Percentiles rank a stretch among this genome's conserved stretches.
phyloP scores from a whole-genome alignment of 2,329 filamentous ascomycete species.

The Sordariomycetes sp. region DNA sequence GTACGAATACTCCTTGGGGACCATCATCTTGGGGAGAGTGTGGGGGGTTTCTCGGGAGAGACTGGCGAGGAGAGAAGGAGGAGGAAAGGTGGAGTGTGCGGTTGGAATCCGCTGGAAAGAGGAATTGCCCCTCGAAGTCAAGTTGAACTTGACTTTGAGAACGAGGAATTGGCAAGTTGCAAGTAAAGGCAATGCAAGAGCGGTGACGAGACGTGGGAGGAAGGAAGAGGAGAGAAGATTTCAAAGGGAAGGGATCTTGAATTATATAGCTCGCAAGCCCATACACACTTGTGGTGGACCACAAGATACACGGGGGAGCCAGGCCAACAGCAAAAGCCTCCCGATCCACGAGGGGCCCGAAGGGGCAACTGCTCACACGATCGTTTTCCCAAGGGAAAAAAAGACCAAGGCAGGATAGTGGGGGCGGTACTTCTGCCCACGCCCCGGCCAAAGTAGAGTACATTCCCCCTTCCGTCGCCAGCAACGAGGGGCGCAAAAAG shows the following conservation, averaged over 20 bases:
- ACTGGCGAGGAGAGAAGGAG: not conserved
- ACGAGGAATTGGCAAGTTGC: not conserved
- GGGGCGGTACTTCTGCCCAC: not conserved
- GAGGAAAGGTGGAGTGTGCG: not conserved
- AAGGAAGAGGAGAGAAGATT: not conserved
- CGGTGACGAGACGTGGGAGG: not conserved
- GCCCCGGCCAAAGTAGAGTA: not conserved
- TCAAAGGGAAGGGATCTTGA: not conserved
- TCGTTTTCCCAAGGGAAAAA: not conserved
- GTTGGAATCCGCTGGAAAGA: not conserved
- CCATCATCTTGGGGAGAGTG: not conserved
- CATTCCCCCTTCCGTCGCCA: not conserved
- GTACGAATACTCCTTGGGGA: slow-evolving; percentile 43
- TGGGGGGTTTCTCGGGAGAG: not conserved
- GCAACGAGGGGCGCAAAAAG: not conserved
- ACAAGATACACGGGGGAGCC: not conserved
- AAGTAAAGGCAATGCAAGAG: not conserved
- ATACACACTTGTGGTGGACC: not conserved
- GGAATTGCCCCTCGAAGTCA: not conserved
- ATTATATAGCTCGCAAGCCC: not conserved
- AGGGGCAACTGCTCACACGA: not conserved
- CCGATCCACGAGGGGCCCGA: not conserved
- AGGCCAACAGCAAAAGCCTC: not conserved
- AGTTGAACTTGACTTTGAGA: not conserved
- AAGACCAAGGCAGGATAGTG: not conserved